Percentiles rank a stretch among this genome's conserved stretches.
Conservation (phyloP, 2,329 filamentous ascomycete genomes). For the Dactylellina drechsleri region DNA sequence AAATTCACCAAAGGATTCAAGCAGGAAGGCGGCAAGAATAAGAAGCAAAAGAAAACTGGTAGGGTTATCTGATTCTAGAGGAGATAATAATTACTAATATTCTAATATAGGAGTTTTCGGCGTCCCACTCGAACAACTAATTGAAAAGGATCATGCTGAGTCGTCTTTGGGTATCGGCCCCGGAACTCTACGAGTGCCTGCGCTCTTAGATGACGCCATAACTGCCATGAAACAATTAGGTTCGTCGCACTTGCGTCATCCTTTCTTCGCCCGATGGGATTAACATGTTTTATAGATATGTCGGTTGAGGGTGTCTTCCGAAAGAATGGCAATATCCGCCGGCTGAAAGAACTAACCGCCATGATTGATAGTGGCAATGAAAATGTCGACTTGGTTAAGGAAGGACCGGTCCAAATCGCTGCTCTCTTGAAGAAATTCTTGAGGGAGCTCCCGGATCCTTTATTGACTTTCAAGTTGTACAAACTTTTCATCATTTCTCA, state of each 20-base stretch:
- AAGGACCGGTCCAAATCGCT: slow-evolving; percentile 92
- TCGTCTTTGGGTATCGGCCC: slow-evolving; percentile 97
- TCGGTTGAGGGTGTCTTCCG: slow-evolving; percentile 98
- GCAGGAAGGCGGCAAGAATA: slow-evolving; percentile 75
- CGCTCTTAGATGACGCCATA: slow-evolving; percentile 93
- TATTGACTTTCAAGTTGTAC: slow-evolving; percentile 95
- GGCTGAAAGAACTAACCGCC: slow-evolving; percentile 84
- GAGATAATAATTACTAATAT: slow-evolving; percentile 41
- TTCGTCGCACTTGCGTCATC: slow-evolving; percentile 19
- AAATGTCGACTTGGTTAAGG: slow-evolving; percentile 83
- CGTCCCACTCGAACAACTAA: slow-evolving; percentile 84
- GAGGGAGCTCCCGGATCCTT: slow-evolving; percentile 89
- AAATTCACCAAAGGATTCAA: slow-evolving; percentile 97
- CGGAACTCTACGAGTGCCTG: slow-evolving; percentile 86
- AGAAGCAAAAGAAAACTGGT: slow-evolving; percentile 82
- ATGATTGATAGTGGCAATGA: slow-evolving; percentile 87
- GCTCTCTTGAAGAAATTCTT: slow-evolving; percentile 95
- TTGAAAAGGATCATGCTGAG: slow-evolving; percentile 93
- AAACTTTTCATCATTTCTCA: slow-evolving; percentile 88
- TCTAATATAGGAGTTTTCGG: slow-evolving; percentile 73
- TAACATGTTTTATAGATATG: slow-evolving; percentile 70
- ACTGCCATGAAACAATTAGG: slow-evolving; percentile 93
- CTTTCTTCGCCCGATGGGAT: background rate
- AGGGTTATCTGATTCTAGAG: slow-evolving; percentile 7
- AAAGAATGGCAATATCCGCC: slow-evolving; percentile 98